Evolutionary conservation across 2,329 filamentous ascomycete species (phyloP), one percentile per base, ranked within the genome.

Genomic region (Ophiosphaerella korrae): DNA sequence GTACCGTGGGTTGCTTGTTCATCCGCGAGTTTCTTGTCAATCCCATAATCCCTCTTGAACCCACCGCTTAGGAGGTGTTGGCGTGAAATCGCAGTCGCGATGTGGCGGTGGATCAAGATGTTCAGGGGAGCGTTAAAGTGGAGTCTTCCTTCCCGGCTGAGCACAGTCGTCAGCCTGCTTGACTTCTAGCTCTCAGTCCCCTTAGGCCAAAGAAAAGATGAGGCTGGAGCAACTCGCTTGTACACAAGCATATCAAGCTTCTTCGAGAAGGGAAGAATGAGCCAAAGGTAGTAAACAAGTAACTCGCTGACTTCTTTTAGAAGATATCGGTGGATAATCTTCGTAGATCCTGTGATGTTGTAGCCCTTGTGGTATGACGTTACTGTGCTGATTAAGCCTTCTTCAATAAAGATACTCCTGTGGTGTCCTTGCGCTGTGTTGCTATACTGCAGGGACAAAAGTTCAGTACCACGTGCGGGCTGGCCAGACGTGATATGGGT

Each of bases 321-420:
- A 7, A 62, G 29, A 42, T 63, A 63, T 7, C 58, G 52, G 44
- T 63, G 48, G 34, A 63, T 63, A 16, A 63, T 51, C 42, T 62
- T 63, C 3, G 34, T 40, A 16, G 41, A 37, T 6, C 52, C 55
- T 11, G 31, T 58, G 16, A 43, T 42, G 16, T 34, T 47, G 35
- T 58, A 55, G 32, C 50, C 52, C 41, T 64, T 64, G 40, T 62
- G 48, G 48, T 63, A 64, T 2, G 29, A 23, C 5, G 57, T 63
- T 2, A 61, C 57, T 6, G 41, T 42, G 24, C 37, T 39, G 2
- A 63, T 45, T 18, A 60, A 34, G 3, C 57, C 49, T 14, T 63
- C 39, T 26, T 60, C 53, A 21, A 62, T 42, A 35, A 63, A 58
- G 3, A 58, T 43, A 13, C 42, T 50, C 0, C 50, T 40, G 40